phyloP scores from a whole-genome alignment of 1,284 basidiomycete genomes.

The Leccinum subrobustum region DNA sequence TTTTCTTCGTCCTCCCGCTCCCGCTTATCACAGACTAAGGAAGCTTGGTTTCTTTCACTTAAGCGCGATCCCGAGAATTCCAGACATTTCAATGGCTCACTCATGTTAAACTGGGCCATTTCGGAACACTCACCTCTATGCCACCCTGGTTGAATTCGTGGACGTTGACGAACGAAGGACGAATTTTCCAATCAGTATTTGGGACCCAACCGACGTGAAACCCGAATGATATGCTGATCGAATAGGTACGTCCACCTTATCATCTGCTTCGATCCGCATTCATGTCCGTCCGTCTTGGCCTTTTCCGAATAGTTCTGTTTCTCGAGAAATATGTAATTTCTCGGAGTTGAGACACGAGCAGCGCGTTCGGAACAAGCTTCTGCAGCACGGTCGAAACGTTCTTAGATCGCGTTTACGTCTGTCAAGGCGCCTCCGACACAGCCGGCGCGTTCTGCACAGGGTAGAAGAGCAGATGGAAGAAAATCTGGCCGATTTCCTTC shows the following conservation, averaged over 20 bases:
- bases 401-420: too few species aligned
- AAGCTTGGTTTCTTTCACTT: slow-evolving; percentile 71
- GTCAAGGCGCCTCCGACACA: too few species aligned
- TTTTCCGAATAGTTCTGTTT: neutral
- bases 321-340: too few species aligned
- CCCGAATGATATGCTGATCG: slow-evolving; percentile 68
- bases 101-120: slow-evolving; percentile 87
- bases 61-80: slow-evolving; percentile 62
- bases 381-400: too few species aligned
- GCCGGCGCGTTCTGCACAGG: too few species aligned
- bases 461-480: too few species aligned
- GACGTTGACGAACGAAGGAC: slow-evolving; percentile 84
- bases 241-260: slow-evolving; percentile 51
- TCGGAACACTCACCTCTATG: slow-evolving; percentile 84
- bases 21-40: slow-evolving; percentile 57
- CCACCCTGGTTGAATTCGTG: slow-evolving; percentile 89
- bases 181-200: slow-evolving; percentile 70
- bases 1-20: too few species aligned
- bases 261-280: too few species aligned
- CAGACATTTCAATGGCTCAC: slow-evolving; percentile 93
- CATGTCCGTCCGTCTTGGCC: neutral
- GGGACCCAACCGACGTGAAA: slow-evolving; percentile 65
- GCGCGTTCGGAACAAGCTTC: too few species aligned
- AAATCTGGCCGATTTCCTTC: too few species aligned
- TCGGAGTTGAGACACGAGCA: too few species aligned